Conservation (phyloP, 345 rosid genomes). For the Lepidium africanum region DNA sequence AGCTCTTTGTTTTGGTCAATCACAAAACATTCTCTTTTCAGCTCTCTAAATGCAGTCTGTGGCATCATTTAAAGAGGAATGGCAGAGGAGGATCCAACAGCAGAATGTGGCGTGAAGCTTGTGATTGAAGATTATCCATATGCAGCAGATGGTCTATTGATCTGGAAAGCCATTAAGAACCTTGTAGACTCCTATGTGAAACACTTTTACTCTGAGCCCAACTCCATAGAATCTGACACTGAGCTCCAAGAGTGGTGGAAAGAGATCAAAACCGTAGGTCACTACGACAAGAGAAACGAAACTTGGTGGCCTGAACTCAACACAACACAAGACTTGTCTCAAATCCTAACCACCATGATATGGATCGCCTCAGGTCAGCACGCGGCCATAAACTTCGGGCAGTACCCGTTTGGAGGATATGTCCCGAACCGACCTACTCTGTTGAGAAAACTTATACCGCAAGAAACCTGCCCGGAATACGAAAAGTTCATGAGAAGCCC, state of each 20-base stretch:
- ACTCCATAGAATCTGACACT: slow-evolving; percentile 50
- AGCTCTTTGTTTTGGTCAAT: neutral
- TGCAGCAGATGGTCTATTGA: slow-evolving; percentile 81
- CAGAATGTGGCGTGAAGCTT: slow-evolving; percentile 62
- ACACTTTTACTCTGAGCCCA: slow-evolving; percentile 62
- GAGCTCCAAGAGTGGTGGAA: slow-evolving; percentile 97
- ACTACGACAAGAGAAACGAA: slow-evolving; percentile 68
- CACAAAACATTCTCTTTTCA: neutral
- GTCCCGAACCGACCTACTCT: slow-evolving; percentile 87
- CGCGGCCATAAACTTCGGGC: slow-evolving; percentile 92
- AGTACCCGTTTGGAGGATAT: slow-evolving; percentile 93
- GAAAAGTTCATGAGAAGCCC: slow-evolving; percentile 63
- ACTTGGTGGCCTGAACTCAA: slow-evolving; percentile 94
- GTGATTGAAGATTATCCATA: slow-evolving; percentile 90
- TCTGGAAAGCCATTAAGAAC: slow-evolving; percentile 81
- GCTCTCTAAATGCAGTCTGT: neutral
- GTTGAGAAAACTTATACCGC: slow-evolving; percentile 66
- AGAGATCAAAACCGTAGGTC: slow-evolving; percentile 89
- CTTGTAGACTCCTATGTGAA: slow-evolving; percentile 64
- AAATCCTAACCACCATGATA: slow-evolving; percentile 64
- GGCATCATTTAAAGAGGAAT: slow-evolving; percentile 52
- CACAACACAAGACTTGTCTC: slow-evolving; percentile 62
- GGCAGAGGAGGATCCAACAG: slow-evolving; percentile 85
- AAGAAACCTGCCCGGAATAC: slow-evolving; percentile 46
- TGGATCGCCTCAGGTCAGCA: slow-evolving; percentile 95